Evolutionary conservation across 345 rosid genomes (phyloP).

Genomic region (Salix dunnii): DNA sequence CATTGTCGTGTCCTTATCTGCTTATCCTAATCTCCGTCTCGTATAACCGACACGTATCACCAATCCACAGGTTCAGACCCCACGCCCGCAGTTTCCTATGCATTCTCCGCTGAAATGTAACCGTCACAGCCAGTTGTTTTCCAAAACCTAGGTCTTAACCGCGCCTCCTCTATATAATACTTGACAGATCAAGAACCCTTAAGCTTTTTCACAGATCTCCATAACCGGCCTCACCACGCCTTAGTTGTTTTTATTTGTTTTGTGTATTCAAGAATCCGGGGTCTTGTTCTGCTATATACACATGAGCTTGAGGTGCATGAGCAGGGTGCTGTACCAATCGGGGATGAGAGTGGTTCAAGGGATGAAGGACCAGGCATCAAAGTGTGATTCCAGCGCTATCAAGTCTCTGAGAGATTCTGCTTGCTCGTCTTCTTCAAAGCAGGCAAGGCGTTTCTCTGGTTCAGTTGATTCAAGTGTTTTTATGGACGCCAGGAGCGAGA

Average conservation of each 20-base stretch:
- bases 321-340: constrained; percentile 35
- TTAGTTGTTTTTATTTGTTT: not conserved
- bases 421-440: constrained; percentile 37
- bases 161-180: not conserved
- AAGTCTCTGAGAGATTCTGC: constrained; percentile 44
- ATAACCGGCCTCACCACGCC: not conserved
- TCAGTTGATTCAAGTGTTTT: constrained; percentile 38
- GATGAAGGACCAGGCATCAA: constrained; percentile 53
- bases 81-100: not conserved
- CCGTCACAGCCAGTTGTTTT: not conserved
- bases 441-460: constrained; percentile 40
- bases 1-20: not conserved
- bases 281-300: not conserved
- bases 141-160: not conserved
- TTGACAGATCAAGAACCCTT: not conserved
- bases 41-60: constrained; percentile 6
- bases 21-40: not conserved
- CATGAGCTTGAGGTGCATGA: constrained; percentile 35
- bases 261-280: not conserved
- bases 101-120: not conserved
- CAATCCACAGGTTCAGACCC: not conserved
- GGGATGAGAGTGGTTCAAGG: constrained; percentile 33
- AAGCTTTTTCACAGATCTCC: not conserved
- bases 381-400: constrained; percentile 30
- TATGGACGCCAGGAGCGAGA: constrained; percentile 39